Conservation (phyloP, 306 rosid genomes). For the Cercis canadensis region DNA sequence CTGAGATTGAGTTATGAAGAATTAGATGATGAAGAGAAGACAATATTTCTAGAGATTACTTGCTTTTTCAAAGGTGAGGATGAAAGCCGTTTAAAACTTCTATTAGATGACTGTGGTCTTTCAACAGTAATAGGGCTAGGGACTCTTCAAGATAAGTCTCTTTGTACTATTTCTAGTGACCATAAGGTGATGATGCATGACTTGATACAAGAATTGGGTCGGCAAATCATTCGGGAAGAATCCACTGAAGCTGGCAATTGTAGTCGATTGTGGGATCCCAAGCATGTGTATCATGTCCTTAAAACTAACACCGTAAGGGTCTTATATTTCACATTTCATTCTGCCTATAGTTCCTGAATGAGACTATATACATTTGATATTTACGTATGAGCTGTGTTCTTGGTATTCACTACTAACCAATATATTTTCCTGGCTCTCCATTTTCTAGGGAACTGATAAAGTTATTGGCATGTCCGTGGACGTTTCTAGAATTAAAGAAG, state of each 20-base stretch:
- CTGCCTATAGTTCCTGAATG: not conserved
- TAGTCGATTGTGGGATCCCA: not conserved
- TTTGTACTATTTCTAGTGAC: not conserved
- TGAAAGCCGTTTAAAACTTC: not conserved
- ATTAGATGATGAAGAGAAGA: not conserved
- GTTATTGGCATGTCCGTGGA: too few species aligned
- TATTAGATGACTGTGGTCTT: not conserved
- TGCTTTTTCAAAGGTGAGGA: not conserved
- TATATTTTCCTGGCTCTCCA: too few species aligned
- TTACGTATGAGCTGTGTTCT: too few species aligned
- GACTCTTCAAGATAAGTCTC: not conserved
- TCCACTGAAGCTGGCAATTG: not conserved
- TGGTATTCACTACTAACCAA: too few species aligned
- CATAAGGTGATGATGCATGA: not conserved
- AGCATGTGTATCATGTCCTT: not conserved
- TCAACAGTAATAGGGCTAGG: not conserved
- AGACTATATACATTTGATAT: too few species aligned
- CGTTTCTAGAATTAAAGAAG: too few species aligned
- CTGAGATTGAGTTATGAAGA: conserved; percentile 22
- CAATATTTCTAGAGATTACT: not conserved
- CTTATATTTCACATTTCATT: not conserved
- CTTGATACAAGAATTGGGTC: not conserved
- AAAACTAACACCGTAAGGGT: not conserved
- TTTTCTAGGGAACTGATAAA: too few species aligned
- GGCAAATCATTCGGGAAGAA: not conserved